A percentile compares a stretch with the other conserved stretches of the same genome.
phyloP scores from a whole-genome alignment of 345 rosid genomes.

The Citrus sp. region DNA sequence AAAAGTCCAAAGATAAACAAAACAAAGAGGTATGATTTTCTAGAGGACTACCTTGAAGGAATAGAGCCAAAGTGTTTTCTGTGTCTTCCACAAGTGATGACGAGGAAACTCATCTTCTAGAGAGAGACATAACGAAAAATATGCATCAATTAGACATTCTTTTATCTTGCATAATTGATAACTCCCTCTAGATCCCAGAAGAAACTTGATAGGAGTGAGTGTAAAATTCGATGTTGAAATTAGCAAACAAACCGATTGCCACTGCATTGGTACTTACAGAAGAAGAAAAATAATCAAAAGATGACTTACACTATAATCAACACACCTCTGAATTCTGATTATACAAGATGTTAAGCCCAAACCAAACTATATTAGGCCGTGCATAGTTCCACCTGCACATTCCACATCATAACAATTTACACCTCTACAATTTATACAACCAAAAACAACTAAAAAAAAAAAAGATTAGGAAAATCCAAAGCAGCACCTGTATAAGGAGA shows the following conservation, averaged over 20 bases:
- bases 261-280: conserved; percentile 41
- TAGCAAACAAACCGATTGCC: conserved; percentile 50
- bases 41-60: not conserved
- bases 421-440: conserved; percentile 2
- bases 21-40: not conserved
- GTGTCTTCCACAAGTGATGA: not conserved
- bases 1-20: not conserved
- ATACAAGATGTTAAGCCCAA: conserved; percentile 48
- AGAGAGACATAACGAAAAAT: not conserved
- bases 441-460: not conserved
- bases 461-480: not conserved
- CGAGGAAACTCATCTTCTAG: not conserved
- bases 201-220: conserved; percentile 21
- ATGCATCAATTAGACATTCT: conserved; percentile 1
- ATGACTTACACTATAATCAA: conserved; percentile 43
- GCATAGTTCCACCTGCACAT: conserved; percentile 70
- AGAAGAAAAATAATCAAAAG: conserved; percentile 37
- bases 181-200: conserved; percentile 17
- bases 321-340: conserved; percentile 48
- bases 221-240: conserved; percentile 30
- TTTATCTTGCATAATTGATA: conserved; percentile 12
- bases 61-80: not conserved
- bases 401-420: conserved; percentile 25
- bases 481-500: conserved; percentile 45
- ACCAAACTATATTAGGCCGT: conserved; percentile 39